Base-by-base conservation (phyloP, 352 stramenopile species). In the Blastocystis sp. region DNA sequence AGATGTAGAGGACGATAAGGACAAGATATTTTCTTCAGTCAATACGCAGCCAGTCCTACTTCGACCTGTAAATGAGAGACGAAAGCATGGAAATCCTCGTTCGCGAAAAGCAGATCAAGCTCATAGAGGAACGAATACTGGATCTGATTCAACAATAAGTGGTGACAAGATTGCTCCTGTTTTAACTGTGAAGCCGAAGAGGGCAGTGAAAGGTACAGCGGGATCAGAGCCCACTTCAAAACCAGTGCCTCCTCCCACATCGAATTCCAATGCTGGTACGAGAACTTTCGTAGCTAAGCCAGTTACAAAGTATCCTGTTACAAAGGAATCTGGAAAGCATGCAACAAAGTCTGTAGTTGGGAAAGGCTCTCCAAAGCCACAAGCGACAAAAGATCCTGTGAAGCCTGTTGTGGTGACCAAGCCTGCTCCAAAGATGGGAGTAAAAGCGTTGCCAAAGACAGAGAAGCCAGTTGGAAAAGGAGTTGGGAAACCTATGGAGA, bases 11-110 rank as follows among this genome's bases (percentile, higher is more conserved):
- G 32, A 58, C 27, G 46, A 61, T 21, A 61, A 58, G 39, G 69
- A 80, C 39, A 54, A 58, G 1, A 59, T 80, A 27, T 80, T 80
- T 61, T 80, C 69, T 59, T 61, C 39, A 58, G 69, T 80, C 12
- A 80, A 32, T 63, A 78, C 0, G 21, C 24, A 78, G 32, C 19
- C 14, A 27, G 56, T 35, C 29, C 56, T 16, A 27, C n/a, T 16
- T 35, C 56, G 29, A 63, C 56, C 56, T 12, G 29, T 35, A 35
- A 35, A 7, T 35, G 56, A 27, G 56, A 63, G n/a, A 35, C 56
- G 29, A 63, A 63, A 63, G n/a, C n/a, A 19, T 24, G 27, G 32
- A 42, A 51, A 35, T 29, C 21, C 57, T 65, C 57, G 32, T 37
- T 65, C 57, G 14, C 24, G 29, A 16, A 39, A 73, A 12, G 4